phyloP scores from a whole-genome alignment of 139 green algal genomes.

The Chlorella sp. region DNA sequence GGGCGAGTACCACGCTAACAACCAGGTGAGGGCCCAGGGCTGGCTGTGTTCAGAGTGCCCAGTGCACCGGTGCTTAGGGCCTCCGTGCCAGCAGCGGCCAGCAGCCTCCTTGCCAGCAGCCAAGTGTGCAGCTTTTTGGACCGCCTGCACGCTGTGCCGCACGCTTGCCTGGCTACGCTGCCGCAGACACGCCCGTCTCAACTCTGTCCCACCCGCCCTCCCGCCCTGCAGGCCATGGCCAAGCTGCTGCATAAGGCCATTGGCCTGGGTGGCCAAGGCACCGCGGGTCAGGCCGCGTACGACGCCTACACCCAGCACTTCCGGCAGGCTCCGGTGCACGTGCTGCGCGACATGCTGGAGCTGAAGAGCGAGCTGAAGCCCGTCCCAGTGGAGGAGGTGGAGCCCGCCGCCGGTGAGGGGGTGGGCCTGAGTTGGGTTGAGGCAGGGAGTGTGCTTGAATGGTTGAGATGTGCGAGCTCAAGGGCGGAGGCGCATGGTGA shows the following conservation, averaged over 20 bases:
- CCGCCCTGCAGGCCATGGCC: slow-evolving; percentile 79
- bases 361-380: slow-evolving; percentile 64
- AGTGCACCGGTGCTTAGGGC: too few relatives aligned
- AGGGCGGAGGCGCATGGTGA: background rate
- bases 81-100: too few relatives aligned
- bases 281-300: slow-evolving; percentile 69
- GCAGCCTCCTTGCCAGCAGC: too few relatives aligned
- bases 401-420: slow-evolving; percentile 61
- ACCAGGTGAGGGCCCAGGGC: slow-evolving; percentile 61
- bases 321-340: slow-evolving; percentile 67
- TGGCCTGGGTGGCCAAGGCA: slow-evolving; percentile 75
- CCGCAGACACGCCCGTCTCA: too few relatives aligned
- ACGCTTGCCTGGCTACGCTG: too few relatives aligned
- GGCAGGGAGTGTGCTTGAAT: background rate
- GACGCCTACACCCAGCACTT: slow-evolving; percentile 93
- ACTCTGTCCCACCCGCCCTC: background rate
- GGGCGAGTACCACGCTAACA: slow-evolving; percentile 98
- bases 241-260: slow-evolving; percentile 99
- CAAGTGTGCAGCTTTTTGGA: too few relatives aligned
- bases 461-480: background rate
- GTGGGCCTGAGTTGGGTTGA: background rate
- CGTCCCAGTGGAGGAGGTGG: slow-evolving; percentile 88
- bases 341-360: slow-evolving; percentile 94
- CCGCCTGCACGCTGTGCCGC: too few relatives aligned
- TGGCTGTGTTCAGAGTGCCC: too few relatives aligned